Base-by-base conservation (phyloP, 768 basidiomycete genomes). In the Tremella mesenterica region DNA sequence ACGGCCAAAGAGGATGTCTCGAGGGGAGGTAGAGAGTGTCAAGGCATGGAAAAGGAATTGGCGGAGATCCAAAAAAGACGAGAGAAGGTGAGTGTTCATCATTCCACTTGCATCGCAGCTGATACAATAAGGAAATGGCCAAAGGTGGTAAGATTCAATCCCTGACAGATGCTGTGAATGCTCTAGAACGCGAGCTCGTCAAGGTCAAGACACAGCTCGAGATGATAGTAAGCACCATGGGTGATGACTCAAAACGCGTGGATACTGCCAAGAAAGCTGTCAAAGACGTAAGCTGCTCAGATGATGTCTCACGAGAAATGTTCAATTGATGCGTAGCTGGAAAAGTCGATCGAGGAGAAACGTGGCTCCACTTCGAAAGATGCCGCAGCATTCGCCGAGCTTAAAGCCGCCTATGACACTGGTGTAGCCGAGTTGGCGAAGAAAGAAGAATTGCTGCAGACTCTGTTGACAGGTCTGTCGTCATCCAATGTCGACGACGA, bases 111-210 rank as follows among this genome's bases (percentile, higher is more conserved):
- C 9, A 18, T 23, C 20, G 29, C 41, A 13, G 23, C 49, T 60
- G 23, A 58, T 27, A 34, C 27, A 25, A 3, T 21, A 81, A 81
- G 61, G 95, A 99, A 74, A 78, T 91, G 71, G 82, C 81, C 65
- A 96, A 95, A 68, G 92, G 90, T 1, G 95, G 95, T 1, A 95
- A 86, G 74, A 77, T 92, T 60, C 87, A 86, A 72, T 83, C 84
- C 58, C 76, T 93, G 59, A 85, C 91, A 62, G 86, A 87, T 30
- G 80, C 84, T 14, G 86, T 86, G 4, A 81, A 81, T 30, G 82
- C 82, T 48, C 74, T 88, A 41, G 91, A 85, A 38, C 87, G 88
- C 70, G 83, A 79, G 29, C 73, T 91, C 14, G 84, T 85, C 38
- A 91, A 92, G 73, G 76, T 86, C 53, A 79, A 80, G 55, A 89